Evolutionary conservation across 306 rosid species (phyloP).

Genomic region (Lagenaria siceraria): DNA sequence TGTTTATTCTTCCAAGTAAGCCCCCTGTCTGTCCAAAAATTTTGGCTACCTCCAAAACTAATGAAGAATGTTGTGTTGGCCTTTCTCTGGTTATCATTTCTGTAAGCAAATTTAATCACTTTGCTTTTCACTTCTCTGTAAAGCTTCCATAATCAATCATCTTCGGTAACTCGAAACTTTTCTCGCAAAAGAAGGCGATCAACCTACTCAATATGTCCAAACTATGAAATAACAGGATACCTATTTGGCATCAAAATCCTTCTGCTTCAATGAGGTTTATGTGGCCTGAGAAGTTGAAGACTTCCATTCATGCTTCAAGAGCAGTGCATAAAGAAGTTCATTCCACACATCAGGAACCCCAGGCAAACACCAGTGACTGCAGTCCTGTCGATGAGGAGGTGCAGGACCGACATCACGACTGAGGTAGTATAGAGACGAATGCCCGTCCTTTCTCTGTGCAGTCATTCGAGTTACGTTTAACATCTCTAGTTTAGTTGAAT

Average conservation of each 20-base stretch:
- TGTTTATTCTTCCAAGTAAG: constrained; percentile 4
- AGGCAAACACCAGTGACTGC: constrained; percentile 96
- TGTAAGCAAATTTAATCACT: background rate
- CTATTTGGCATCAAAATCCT: background rate
- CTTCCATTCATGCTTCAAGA: constrained; percentile 32
- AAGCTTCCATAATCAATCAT: background rate
- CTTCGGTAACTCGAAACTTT: background rate
- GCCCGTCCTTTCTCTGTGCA: constrained; percentile 74
- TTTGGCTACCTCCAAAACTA: background rate
- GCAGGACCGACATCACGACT: constrained; percentile 33
- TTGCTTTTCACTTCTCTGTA: background rate
- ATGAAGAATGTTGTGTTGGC: background rate
- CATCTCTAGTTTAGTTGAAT: constrained; percentile 21
- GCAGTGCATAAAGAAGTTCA: constrained; percentile 57
- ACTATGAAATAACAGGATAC: background rate
- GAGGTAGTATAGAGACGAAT: constrained; percentile 55
- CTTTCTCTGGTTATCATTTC: background rate
- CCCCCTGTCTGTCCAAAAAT: background rate
- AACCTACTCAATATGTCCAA: background rate
- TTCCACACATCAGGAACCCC: constrained; percentile 94
- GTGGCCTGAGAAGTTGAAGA: constrained; percentile 10
- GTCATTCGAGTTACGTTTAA: constrained; percentile 62
- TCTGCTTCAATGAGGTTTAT: background rate
- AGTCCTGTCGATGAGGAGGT: constrained; percentile 62
- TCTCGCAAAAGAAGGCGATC: background rate